Base-by-base conservation (phyloP, 495 filamentous ascomycete genomes). In the Sporormia fimetaria region DNA sequence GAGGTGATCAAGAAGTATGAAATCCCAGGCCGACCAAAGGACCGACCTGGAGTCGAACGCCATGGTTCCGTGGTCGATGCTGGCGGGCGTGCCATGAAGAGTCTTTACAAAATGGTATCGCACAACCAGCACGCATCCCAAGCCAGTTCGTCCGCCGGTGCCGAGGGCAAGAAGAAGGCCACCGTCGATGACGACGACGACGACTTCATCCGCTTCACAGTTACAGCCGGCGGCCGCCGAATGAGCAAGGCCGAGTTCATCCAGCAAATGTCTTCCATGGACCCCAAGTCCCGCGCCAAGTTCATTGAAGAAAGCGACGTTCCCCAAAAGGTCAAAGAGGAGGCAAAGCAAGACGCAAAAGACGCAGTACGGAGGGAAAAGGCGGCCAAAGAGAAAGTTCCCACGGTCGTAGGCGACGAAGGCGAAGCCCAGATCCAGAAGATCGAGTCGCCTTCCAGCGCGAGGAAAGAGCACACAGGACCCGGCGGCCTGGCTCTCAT, bases 1-100 rank as follows among this genome's bases (percentile, higher is more conserved):
- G 92, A 99, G 56, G 92, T 99, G 9, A 74, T 99, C 58, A 92
- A 93, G 68, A 93, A 90, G 44, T 96, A 94, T 58, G 84, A 93
- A 37, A 78, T 95, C 21, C 81, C 87, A 8, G 52, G 68, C 3
- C 55, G 49, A 32, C 57, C 23, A 42, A 60, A 49, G 46, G 28
- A 34, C 3, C 29, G 57, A 43, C 20, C 46, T 14, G 34, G 40
- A 2, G 40, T 38, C 20, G 37, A 49, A 28, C 37, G 46, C 21
- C 35, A 56, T n/a, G 51, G 52, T 32, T 52, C 56, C 38, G 44
- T 57, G 23, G 49, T 52, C 29, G 56, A 62, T 5, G 58, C 58
- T 4, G 59, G 52, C 8, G 26, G 39, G 42, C 27, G 50, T 21
- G 53, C 74, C 15, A 61, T 70, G 16, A 64, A 72, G 33, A 64